phyloP scores from a whole-genome alignment of 2,329 filamentous ascomycete genomes.

The Diplodia scrobiculata region DNA sequence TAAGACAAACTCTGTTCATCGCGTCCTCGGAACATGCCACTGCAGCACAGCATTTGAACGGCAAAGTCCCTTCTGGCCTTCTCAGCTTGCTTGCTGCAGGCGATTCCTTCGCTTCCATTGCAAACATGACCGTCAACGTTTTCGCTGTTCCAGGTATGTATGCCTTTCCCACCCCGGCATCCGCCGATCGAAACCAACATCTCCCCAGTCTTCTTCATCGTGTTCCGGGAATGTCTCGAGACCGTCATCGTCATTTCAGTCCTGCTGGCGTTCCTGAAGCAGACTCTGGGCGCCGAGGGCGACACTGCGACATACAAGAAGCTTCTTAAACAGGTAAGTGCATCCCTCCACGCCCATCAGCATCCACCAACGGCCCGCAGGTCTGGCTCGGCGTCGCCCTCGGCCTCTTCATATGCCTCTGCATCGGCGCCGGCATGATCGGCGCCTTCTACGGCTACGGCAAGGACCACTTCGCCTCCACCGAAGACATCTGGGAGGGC shows the following conservation, averaged over 20 bases:
- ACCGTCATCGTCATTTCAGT: slow-evolving; percentile 83
- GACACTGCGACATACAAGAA: slow-evolving; percentile 67
- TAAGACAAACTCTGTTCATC: no score
- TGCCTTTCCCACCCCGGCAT: no score
- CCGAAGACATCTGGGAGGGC: slow-evolving; percentile 80
- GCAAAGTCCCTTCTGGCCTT: background rate
- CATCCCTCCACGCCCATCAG: no score
- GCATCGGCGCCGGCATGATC: slow-evolving; percentile 67
- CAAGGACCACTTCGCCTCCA: slow-evolving; percentile 64
- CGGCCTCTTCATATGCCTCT: slow-evolving; percentile 66
- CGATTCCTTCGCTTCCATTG: no score
- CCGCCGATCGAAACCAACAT: slow-evolving; percentile 18
- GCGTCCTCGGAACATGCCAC: no score
- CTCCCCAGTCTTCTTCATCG: slow-evolving; percentile 74
- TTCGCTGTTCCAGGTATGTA: slow-evolving; percentile 67
- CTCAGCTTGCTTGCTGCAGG: slow-evolving; percentile 5
- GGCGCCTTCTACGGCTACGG: slow-evolving; percentile 72
- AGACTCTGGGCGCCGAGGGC: slow-evolving; percentile 68
- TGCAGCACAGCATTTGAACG: no score
- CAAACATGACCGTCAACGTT: slow-evolving; percentile 61
- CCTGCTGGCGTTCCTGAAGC: slow-evolving; percentile 81
- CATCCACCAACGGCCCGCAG: slow-evolving; percentile 39
- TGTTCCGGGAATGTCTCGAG: slow-evolving; percentile 83
- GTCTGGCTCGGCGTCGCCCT: slow-evolving; percentile 68
- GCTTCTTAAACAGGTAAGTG: slow-evolving; percentile 63